phyloP scores from a whole-genome alignment of 2,329 filamentous ascomycete species.

The Neonectria coccinea region DNA sequence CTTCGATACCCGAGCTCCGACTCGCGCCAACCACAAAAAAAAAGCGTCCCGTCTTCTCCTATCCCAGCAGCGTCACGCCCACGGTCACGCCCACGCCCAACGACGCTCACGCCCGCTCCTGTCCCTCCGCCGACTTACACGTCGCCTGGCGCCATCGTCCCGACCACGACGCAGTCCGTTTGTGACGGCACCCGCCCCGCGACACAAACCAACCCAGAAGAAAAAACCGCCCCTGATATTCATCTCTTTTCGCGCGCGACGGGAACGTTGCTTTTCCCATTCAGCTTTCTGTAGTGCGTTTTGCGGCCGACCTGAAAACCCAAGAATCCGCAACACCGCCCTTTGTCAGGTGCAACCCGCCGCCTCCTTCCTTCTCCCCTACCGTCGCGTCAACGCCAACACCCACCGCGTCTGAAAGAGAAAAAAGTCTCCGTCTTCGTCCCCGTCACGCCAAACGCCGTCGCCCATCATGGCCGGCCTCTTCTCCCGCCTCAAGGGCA shows the following conservation, averaged over 20 bases:
- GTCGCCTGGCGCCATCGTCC: constrained; percentile 25
- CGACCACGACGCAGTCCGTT: constrained; percentile 18
- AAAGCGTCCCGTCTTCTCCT: constrained; percentile 7
- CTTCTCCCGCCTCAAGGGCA: constrained; percentile 78
- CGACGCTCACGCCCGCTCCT: constrained; percentile 16
- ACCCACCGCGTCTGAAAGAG: constrained; percentile 17
- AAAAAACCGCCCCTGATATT: constrained; percentile 16
- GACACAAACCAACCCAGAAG: constrained; percentile 15
- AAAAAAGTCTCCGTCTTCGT: constrained; percentile 21
- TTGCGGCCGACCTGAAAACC: constrained; percentile 16
- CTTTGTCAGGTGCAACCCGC: constrained; percentile 6
- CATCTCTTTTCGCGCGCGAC: constrained; percentile 22
- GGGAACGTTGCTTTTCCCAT: constrained; percentile 29
- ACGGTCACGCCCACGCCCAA: constrained; percentile 3
- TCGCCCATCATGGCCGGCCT: constrained; percentile 64
- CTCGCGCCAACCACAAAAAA: constrained; percentile 5
- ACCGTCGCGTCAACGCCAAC: constrained; percentile 30
- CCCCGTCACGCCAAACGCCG: constrained; percentile 20
- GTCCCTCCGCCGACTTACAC: constrained; percentile 28
- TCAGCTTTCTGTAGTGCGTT: constrained; percentile 12
- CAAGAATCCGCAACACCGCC: constrained; percentile 12
- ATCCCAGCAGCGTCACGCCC: constrained; percentile 12
- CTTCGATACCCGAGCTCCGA: constrained; percentile 19
- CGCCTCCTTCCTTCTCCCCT: constrained; percentile 23
- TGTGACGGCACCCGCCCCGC: constrained; percentile 26